Percentiles rank a stretch among this genome's conserved stretches.
Conservation (phyloP, 2,329 filamentous ascomycete genomes). For the Lachnellula cervina region DNA sequence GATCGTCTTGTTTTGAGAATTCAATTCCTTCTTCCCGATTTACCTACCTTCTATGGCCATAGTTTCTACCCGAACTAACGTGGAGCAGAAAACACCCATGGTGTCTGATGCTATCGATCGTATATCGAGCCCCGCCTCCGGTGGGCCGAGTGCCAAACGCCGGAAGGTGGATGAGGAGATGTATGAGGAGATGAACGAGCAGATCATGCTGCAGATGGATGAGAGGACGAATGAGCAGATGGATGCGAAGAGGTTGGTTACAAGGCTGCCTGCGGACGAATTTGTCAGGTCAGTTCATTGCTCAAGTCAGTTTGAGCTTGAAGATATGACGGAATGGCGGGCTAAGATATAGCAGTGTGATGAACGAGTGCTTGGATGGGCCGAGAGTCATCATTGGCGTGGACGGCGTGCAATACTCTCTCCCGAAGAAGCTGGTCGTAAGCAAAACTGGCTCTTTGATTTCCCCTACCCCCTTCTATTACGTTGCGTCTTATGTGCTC, state of each 20-base stretch:
- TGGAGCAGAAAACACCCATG: not conserved
- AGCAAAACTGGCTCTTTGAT: too few relatives aligned
- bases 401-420: not conserved
- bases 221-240: too few relatives aligned
- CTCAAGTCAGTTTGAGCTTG: too few relatives aligned
- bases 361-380: not conserved
- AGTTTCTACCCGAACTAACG: not conserved
- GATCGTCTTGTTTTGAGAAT: not conserved
- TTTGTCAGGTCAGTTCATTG: not conserved
- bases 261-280: not conserved
- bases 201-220: too few relatives aligned
- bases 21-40: not conserved
- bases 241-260: not conserved
- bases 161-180: not conserved
- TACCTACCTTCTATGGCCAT: not conserved
- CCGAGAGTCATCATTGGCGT: constrained; percentile 8
- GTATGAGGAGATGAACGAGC: too few relatives aligned
- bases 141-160: not conserved
- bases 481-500: too few relatives aligned
- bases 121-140: not conserved
- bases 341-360: not conserved
- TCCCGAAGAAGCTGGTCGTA: constrained; percentile 10
- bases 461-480: too few relatives aligned
- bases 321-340: not conserved
- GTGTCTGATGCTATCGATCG: not conserved